A percentile compares a stretch with the other conserved stretches of the same genome.
phyloP scores from a whole-genome alignment of 2,329 filamentous ascomycete genomes.

The Beauveria medogensis region DNA sequence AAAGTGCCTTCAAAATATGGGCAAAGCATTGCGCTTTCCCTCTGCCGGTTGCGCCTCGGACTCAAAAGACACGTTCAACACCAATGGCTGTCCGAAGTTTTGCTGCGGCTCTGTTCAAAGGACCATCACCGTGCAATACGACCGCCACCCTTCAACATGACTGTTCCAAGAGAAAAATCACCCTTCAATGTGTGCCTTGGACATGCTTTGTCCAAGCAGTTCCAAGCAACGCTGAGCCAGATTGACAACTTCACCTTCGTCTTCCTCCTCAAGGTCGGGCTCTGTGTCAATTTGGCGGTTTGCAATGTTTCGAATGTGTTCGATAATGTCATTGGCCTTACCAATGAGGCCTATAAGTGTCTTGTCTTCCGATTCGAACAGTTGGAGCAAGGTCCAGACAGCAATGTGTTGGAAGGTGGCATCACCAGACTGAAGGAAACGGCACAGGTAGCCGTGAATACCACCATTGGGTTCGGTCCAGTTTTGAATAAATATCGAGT shows the following conservation, averaged over 20 bases:
- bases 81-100: neutral
- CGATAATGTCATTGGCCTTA: constrained; percentile 82
- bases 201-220: constrained; percentile 65
- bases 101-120: neutral
- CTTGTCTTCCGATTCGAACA: constrained; percentile 91
- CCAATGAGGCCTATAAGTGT: constrained; percentile 81
- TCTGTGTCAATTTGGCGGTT: constrained; percentile 84
- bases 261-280: constrained; percentile 78
- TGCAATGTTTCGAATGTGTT: constrained; percentile 85
- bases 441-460: constrained; percentile 88
- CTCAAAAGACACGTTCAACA: neutral
- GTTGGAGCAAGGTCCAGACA: constrained; percentile 92
- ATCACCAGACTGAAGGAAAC: constrained; percentile 90
- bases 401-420: constrained; percentile 98
- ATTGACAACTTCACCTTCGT: constrained; percentile 86
- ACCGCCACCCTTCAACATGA: constrained; percentile 69
- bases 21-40: neutral
- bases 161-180: constrained; percentile 55
- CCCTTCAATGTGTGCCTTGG: constrained; percentile 77
- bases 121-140: constrained; percentile 65
- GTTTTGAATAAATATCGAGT: constrained; percentile 89
- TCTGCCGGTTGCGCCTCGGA: neutral
- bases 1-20: neutral
- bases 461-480: constrained; percentile 90
- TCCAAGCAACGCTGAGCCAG: constrained; percentile 87